phyloP scores from a whole-genome alignment of 2,329 filamentous ascomycete genomes.

The Alternaria rosae region DNA sequence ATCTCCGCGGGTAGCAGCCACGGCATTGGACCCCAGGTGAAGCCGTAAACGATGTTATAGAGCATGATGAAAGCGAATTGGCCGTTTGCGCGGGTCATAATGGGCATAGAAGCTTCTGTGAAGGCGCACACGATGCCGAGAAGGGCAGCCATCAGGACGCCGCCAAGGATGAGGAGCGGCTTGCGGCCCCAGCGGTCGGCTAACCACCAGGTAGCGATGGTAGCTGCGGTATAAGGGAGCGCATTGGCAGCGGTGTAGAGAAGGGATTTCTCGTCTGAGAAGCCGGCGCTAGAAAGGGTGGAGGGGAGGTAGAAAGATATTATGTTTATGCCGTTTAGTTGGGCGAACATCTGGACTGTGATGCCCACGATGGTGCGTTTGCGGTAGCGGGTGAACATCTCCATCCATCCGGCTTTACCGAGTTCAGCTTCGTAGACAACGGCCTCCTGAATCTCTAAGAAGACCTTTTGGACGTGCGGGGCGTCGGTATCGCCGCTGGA shows the following conservation, averaged over 20 bases:
- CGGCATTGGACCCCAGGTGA: conserved; percentile 52
- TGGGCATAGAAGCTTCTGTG: conserved; percentile 42
- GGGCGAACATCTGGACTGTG: conserved; percentile 53
- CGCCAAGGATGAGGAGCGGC: conserved; percentile 46
- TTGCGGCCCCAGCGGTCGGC: conserved; percentile 53
- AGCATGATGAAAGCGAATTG: conserved; percentile 52
- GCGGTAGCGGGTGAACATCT: conserved; percentile 55
- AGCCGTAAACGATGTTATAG: conserved; percentile 51
- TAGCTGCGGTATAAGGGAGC: conserved; percentile 52
- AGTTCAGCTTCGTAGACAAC: conserved; percentile 48
- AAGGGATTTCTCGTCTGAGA: conserved; percentile 49
- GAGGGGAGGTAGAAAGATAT: conserved; percentile 53
- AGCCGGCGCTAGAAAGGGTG: conserved; percentile 32
- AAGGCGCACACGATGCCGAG: conserved; percentile 51
- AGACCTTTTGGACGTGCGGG: conserved; percentile 47
- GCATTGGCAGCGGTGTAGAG: conserved; percentile 53
- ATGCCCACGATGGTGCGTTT: conserved; percentile 54
- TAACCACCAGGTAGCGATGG: conserved; percentile 51
- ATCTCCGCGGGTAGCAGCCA: conserved; percentile 50
- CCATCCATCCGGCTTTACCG: conserved; percentile 45
- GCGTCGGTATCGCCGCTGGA: conserved; percentile 46
- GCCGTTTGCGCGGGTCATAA: conserved; percentile 45
- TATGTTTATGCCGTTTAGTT: conserved; percentile 54
- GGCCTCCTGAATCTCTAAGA: conserved; percentile 50
- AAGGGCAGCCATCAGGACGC: conserved; percentile 45